Evolutionary conservation across 202 grass and related monocot species (phyloP), one percentile per base, ranked within the genome.

Genomic region (Digitaria exilis): DNA sequence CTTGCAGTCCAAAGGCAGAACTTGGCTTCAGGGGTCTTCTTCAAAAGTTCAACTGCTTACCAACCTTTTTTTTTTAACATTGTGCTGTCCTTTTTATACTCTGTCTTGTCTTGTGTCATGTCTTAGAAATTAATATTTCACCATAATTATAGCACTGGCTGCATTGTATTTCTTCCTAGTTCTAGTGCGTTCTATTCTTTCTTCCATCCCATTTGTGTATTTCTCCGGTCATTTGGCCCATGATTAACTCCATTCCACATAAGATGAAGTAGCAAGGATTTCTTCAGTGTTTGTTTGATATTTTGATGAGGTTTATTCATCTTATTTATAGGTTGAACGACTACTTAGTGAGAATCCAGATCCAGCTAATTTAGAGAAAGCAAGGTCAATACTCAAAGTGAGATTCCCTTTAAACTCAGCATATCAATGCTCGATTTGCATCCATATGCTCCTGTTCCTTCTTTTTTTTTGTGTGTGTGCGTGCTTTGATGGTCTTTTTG

Each of bases 351-450:
- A 61, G 26, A 92, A 90, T 44, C 82, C 75, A 76, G 60, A 90
- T 75, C 69, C 87, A 82, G 63, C 65, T 95, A 76, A 78, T 80
- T 73, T 95, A 65, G 82, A 86, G 77, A 90, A 82, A 51, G 90
- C 87, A 73, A 90, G 81, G 71, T 61, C 41, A 48, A 64, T 78
- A 34, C 87, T 95, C 13, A 86, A 71, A 81, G 93, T 95, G 79
- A 86, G 84, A 70, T 50, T 50, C 37, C 9, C 5, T 31, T 31
- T 60, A 73, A 80, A 56, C 26, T 65, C 37, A 64, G 68, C 21
- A 29, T 41, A 21, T 8, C 22, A 64, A 10, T 43, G 54, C 30
- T 35, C 24, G 24, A 69, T 68, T 90, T 64, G 51, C 44, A 59
- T 80, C 48, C 39, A 64, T 44, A 44, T 85, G 44, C 28, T 71